Conservation (phyloP, 2,329 filamentous ascomycete genomes). For the Diplodia seriata region DNA sequence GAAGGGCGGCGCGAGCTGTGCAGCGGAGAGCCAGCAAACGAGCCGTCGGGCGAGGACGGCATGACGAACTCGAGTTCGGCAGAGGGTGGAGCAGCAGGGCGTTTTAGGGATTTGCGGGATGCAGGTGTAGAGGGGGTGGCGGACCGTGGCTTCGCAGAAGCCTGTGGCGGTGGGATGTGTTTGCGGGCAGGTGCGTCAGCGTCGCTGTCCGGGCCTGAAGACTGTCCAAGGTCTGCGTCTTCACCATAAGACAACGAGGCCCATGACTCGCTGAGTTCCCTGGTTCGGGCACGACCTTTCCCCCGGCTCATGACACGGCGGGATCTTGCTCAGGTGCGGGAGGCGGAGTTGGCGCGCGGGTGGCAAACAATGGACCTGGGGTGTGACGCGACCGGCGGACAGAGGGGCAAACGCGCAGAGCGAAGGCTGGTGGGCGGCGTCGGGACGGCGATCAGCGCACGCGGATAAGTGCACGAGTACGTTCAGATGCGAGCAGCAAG, state of each 20-base stretch:
- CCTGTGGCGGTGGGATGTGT: neutral
- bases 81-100: conserved; percentile 35
- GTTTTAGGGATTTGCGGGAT: conserved; percentile 4
- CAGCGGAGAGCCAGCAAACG: conserved; percentile 35
- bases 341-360: conserved; percentile 4
- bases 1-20: neutral
- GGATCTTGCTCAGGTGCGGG: neutral
- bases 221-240: conserved; percentile 36
- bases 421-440: neutral
- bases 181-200: neutral
- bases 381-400: conserved; percentile 22
- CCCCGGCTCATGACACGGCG: conserved; percentile 17
- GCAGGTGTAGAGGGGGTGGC: conserved; percentile 31
- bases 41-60: conserved; percentile 46
- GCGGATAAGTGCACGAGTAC: conserved; percentile 4
- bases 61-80: conserved; percentile 53
- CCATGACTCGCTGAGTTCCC: conserved; percentile 43
- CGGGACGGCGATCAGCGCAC: neutral
- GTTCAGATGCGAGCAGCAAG: conserved; percentile 8
- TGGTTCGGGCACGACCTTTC: conserved; percentile 35
- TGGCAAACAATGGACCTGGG: conserved; percentile 5
- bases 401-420: conserved; percentile 14
- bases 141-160: conserved; percentile 29
- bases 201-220: conserved; percentile 24
- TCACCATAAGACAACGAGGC: conserved; percentile 41